Evolutionary conservation across 2,329 filamentous ascomycete genomes (phyloP).

Genomic region (Pestalotiopsis sp.): DNA sequence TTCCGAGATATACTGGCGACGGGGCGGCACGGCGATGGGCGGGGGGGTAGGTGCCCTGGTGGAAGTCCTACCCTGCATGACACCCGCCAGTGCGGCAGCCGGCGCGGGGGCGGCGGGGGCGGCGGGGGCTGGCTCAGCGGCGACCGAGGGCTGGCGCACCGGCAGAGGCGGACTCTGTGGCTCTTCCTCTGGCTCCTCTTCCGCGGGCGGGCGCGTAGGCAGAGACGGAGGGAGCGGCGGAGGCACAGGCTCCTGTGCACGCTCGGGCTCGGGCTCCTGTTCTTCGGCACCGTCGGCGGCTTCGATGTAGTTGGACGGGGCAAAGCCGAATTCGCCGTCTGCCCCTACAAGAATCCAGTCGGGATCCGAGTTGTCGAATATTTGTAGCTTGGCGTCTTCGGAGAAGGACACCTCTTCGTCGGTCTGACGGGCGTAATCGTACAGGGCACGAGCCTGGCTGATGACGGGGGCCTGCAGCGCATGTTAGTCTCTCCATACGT

Average conservation of each 20-base stretch:
- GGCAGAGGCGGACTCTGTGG: constrained; percentile 41
- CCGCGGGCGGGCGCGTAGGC: constrained; percentile 42
- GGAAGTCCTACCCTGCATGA: constrained; percentile 52
- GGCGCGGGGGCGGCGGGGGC: constrained; percentile 44
- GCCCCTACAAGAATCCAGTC: constrained; percentile 95
- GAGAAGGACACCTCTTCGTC: constrained; percentile 97
- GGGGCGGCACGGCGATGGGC: constrained; percentile 49
- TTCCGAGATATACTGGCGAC: constrained; percentile 62
- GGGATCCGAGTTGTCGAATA: constrained; percentile 89
- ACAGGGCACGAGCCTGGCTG: constrained; percentile 84
- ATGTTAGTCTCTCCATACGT: not conserved
- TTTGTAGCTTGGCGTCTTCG: constrained; percentile 80
- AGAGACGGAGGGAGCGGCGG: constrained; percentile 38
- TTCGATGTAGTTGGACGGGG: constrained; percentile 95
- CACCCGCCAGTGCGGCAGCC: constrained; percentile 57
- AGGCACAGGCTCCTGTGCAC: constrained; percentile 31
- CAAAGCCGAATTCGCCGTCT: constrained; percentile 88
- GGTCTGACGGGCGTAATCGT: constrained; percentile 95
- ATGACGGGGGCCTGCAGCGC: constrained; percentile 62
- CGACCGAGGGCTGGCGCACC: constrained; percentile 29
- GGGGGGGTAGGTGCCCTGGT: constrained; percentile 50
- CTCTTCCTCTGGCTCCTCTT: constrained; percentile 35
- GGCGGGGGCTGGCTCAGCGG: constrained; percentile 32
- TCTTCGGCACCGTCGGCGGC: constrained; percentile 49
- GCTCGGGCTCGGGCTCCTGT: constrained; percentile 41